These are phyloP conservation scores for Tulasnella calospora DNA, from an alignment of 768 basidiomycete genomes.

Conservation along the genomic window DNA sequence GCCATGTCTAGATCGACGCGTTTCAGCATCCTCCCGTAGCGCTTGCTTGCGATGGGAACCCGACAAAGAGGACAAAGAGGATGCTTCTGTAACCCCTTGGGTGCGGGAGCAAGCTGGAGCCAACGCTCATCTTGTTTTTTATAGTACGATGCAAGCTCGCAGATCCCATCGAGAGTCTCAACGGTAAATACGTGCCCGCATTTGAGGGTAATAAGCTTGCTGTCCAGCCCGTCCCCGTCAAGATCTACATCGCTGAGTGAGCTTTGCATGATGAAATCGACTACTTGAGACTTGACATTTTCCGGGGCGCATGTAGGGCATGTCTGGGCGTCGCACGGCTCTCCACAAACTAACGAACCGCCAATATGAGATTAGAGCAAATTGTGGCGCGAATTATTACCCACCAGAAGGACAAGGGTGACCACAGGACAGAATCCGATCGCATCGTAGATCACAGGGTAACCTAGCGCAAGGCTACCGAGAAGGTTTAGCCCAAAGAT, in stretches of 20 bases:
- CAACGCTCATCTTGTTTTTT: conserved; percentile 40
- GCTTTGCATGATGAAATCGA: conserved; percentile 55
- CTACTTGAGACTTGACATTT: conserved; percentile 42
- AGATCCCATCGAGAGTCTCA: conserved; percentile 65
- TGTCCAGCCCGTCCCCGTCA: conserved; percentile 42
- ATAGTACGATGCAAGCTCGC: conserved; percentile 52
- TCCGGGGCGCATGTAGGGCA: conserved; percentile 50
- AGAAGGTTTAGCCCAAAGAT: not conserved
- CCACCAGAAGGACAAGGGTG: conserved; percentile 66
- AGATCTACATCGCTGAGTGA: conserved; percentile 48
- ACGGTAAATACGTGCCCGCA: conserved; percentile 67
- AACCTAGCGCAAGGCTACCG: conserved; percentile 56
- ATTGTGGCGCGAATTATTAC: conserved; percentile 24
- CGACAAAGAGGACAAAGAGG: conserved; percentile 64
- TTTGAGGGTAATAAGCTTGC: conserved; percentile 53
- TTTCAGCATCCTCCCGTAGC: conserved; percentile 60
- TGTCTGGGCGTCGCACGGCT: conserved; percentile 52
- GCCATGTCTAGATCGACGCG: conserved; percentile 59
- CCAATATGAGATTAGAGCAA: conserved; percentile 8
- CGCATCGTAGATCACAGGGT: conserved; percentile 58
- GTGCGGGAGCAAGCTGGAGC: conserved; percentile 43
- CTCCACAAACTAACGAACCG: conserved; percentile 55
- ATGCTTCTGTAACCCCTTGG: conserved; percentile 39
- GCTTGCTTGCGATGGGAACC: conserved; percentile 48
- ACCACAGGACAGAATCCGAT: conserved; percentile 48